Evolutionary conservation across 306 rosid genomes (phyloP).

Genomic region (Cucumis cinereus): DNA sequence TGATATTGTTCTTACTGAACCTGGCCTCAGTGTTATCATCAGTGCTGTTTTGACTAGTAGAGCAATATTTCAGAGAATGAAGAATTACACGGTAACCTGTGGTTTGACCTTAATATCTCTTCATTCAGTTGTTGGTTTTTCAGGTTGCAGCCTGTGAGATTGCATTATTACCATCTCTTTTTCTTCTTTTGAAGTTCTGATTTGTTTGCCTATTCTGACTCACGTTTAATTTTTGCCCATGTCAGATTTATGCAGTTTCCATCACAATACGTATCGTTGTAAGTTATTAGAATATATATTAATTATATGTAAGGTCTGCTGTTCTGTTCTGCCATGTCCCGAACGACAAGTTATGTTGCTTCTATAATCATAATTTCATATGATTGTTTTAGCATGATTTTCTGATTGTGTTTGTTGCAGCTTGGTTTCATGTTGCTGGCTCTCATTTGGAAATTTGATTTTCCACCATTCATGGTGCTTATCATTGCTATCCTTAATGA

Average conservation of each 20-base stretch:
- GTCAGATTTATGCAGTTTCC: constrained; percentile 96
- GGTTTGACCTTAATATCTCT: neutral
- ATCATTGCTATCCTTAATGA: constrained; percentile 93
- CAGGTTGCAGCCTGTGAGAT: neutral
- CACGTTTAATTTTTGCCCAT: neutral
- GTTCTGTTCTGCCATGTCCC: neutral
- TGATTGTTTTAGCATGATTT: neutral
- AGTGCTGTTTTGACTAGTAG: constrained; percentile 98
- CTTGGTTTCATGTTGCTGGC: constrained; percentile 99
- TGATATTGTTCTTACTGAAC: constrained; percentile 93
- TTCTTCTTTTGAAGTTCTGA: no score
- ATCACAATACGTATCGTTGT: constrained; percentile 99
- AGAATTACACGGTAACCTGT: constrained; percentile 78
- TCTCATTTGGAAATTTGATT: constrained; percentile 88
- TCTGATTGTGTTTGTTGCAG: constrained; percentile 38
- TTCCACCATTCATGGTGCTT: constrained; percentile 98
- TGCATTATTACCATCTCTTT: no score
- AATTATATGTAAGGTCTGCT: neutral
- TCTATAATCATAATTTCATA: neutral
- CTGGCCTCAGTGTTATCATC: constrained; percentile 93
- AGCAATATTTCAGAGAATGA: constrained; percentile 98
- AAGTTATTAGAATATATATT: constrained; percentile 8
- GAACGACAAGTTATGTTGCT: neutral
- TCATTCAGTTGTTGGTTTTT: neutral
- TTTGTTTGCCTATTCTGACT: neutral